Evolutionary conservation across 2,329 filamentous ascomycete species (phyloP), one percentile per base, ranked within the genome.

Genomic region (Phoma sp.): DNA sequence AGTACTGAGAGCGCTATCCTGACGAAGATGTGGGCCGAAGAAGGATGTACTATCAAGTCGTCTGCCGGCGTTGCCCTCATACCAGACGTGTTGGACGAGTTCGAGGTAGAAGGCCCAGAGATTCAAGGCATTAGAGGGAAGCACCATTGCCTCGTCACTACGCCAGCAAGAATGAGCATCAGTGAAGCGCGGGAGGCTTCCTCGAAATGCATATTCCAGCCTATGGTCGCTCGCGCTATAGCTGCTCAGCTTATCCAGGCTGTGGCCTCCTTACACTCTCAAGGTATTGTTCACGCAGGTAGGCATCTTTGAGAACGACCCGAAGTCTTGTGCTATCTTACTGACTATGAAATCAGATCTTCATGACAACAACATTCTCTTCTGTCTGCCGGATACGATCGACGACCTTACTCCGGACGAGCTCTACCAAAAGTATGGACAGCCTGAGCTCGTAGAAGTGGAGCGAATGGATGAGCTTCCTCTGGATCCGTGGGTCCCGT

Each of bases 61-160:
- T 3, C 40, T 48, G 30, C 14, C 8, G 39, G 39, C 10, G 36
- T 27, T 30, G 24, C 43, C 14, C 32, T 55, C 22, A 43, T 58
- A 35, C 52, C 51, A 49, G 44, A 55, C 23, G 25, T 55, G 8
- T 64, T 74, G 10, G 71, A 75, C 44, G 50, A 67, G 1, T 78
- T 78, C 40, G 30, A 72, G 25, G 52, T 77, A 30, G 42, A 63
- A 18, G 72, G 71, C 1, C 67, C 69, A 7, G 43, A 67, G 18
- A 70, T 74, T 11, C 62, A 61, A 24, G 57, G 57, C 11, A 10
- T n/a, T 11, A 46, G 13, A 33, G 23, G 41, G 40, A 56, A 37
- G 43, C 73, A 39, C 22, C 36, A 39, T 5, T 39, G 32, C 8
- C 25, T 27, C 5, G 69, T 77, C 7, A 74, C 74, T 40, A 65